Conservation (phyloP, 2,329 filamentous ascomycete genomes). For the Cladobotryum protrusum region DNA sequence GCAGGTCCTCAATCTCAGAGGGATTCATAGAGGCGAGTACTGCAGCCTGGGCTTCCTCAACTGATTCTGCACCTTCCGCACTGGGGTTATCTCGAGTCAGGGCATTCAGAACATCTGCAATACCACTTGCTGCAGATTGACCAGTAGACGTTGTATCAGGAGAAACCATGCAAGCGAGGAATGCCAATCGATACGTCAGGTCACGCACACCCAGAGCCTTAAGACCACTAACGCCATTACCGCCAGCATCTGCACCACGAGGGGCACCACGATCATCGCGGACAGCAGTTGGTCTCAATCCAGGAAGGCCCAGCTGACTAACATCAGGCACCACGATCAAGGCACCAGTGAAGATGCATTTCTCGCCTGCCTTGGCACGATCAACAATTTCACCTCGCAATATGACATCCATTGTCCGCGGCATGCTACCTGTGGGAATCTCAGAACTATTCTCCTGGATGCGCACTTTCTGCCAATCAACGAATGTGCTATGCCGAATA, state of each 20-base stretch:
- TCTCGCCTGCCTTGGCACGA: conserved; percentile 92
- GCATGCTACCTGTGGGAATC: conserved; percentile 98
- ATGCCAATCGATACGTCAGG: conserved; percentile 91
- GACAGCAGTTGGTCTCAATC: conserved; percentile 73
- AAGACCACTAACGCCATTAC: conserved; percentile 77
- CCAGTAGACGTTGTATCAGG: conserved; percentile 80
- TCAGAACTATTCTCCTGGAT: conserved; percentile 98
- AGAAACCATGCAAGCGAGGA: conserved; percentile 92
- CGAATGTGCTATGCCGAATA: conserved; percentile 92
- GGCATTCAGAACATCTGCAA: conserved; percentile 77
- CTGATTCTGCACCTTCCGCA: conserved; percentile 61
- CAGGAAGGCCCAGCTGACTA: conserved; percentile 86
- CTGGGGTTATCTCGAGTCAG: conserved; percentile 55
- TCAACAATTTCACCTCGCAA: conserved; percentile 96
- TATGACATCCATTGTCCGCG: conserved; percentile 94
- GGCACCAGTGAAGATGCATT: conserved; percentile 95
- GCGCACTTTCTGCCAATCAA: conserved; percentile 98
- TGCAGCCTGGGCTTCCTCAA: conserved; percentile 82
- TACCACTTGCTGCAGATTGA: conserved; percentile 55
- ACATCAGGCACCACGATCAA: conserved; percentile 96
- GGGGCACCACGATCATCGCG: conserved; percentile 71
- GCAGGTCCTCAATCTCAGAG: conserved; percentile 84
- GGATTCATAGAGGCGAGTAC: conserved; percentile 80
- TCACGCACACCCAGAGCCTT: conserved; percentile 93
- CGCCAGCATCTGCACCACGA: conserved; percentile 73